Base-by-base conservation (phyloP, 768 basidiomycete species). In the Stropharia rugosoannulata region DNA sequence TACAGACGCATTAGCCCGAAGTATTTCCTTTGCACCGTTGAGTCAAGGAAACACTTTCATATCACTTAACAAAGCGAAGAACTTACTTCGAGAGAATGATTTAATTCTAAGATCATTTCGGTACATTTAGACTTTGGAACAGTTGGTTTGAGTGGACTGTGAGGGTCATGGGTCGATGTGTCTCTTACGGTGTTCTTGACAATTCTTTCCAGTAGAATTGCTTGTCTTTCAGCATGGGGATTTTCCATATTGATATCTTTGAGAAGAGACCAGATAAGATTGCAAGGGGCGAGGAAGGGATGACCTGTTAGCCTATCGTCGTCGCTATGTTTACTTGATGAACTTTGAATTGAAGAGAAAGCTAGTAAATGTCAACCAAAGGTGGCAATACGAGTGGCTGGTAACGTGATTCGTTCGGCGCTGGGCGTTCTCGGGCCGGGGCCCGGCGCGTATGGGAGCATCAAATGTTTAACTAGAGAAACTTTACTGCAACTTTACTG, bases 201-300 rank as follows among this genome's bases (percentile, higher is more conserved):
- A 63, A 98, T 95, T 25, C 95, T 83, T 62, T 96, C 92, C 3
- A 97, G 80, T 16, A 96, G 81, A 44, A 95, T 86, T 32, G 91
- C 93, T 68, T 98, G 95, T 41, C 90, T 81, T 71, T 95, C 93
- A 49, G 92, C 91, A 63, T 98, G 94, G 18, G 95, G 95, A 69
- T 96, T 96, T 73, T 97, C 93, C 95, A 97, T 96, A 52, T 51
- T 48, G 49, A 10, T 51, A 27, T 43, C 39, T 56, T 49, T 45
- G 49, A 13, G 19, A 39, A 18, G 19, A 27, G 7, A 35, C 32
- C 2, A 10, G 11, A 10, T 36, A 37, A 11, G n/a, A 40, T 35
- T 36, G 15, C 3, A 16, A 25, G 25, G 36, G 37, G 29, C 25
- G 36, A 5, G n/a, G 19, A 18, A 4, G 12, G 16, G 49, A n/a